phyloP scores from a whole-genome alignment of 768 basidiomycete genomes.

The Mrakia gelida region DNA sequence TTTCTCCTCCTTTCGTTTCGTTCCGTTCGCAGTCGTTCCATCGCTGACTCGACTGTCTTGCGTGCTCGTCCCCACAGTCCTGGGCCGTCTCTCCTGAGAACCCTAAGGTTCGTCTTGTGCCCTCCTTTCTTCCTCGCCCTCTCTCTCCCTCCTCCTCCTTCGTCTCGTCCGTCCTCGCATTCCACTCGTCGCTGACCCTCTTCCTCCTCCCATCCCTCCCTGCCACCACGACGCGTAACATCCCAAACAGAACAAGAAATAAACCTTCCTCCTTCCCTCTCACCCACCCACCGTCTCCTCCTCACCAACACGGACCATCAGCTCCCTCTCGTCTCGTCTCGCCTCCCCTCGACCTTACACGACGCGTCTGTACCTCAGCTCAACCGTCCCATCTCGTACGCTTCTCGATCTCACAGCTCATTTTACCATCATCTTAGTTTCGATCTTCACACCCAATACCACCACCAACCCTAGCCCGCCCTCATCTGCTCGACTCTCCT shows the following conservation, averaged over 20 bases:
- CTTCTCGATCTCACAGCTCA: too few species aligned
- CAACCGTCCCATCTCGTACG: too few species aligned
- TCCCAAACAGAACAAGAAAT: not conserved
- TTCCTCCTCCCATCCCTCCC: not conserved
- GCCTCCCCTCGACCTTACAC: not conserved
- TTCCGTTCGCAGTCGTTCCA: not conserved
- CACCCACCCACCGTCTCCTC: not conserved
- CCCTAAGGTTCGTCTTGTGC: not conserved
- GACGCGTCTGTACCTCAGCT: too few species aligned
- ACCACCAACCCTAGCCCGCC: not conserved
- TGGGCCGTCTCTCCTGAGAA: conserved; percentile 9
- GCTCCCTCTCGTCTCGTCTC: not conserved
- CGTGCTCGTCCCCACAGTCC: not conserved
- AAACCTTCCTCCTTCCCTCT: not conserved
- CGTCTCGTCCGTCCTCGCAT: not conserved
- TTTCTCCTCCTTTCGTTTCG: not conserved
- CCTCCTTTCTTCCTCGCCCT: not conserved
- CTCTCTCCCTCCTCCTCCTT: not conserved
- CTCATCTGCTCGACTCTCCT: not conserved
- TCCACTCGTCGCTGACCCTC: not conserved
- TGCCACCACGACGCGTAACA: not conserved
- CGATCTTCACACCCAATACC: not conserved
- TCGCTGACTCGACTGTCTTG: not conserved
- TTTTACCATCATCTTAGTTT: not conserved
- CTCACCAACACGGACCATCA: too few species aligned